Evolutionary conservation across 2,329 filamentous ascomycete genomes (phyloP).

Genomic region (Aureobasidium melanogenum): DNA sequence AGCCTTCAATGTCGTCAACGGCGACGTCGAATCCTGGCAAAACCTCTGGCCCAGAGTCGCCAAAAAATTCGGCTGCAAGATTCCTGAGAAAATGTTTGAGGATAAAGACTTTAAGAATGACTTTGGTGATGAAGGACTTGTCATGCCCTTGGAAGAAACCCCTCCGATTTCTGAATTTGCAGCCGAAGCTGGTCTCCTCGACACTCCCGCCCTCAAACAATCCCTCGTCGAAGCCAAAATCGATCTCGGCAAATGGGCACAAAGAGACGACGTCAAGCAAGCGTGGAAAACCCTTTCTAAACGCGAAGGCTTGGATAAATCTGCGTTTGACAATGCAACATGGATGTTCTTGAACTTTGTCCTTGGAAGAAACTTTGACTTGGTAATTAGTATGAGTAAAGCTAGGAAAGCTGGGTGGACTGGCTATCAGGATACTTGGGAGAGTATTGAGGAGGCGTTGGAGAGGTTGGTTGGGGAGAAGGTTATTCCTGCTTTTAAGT

Average conservation of each 20-base stretch:
- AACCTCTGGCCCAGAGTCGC: slow-evolving; percentile 35
- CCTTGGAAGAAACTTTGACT: slow-evolving; percentile 33
- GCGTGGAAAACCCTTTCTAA: slow-evolving; percentile 32
- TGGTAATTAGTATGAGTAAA: slow-evolving; percentile 38
- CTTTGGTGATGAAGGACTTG: background rate
- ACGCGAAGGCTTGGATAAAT: slow-evolving; percentile 25
- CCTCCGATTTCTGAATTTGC: slow-evolving; percentile 8
- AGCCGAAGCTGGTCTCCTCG: background rate
- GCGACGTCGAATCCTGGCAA: slow-evolving; percentile 34
- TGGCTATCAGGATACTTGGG: slow-evolving; percentile 25
- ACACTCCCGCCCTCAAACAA: slow-evolving; percentile 23
- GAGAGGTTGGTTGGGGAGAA: slow-evolving; percentile 9
- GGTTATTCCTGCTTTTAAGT: background rate
- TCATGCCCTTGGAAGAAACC: background rate
- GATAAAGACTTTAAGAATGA: background rate
- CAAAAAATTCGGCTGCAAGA: slow-evolving; percentile 26
- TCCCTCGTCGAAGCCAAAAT: slow-evolving; percentile 27
- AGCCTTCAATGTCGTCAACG: slow-evolving; percentile 36
- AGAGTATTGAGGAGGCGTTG: background rate
- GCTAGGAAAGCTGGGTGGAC: slow-evolving; percentile 38
- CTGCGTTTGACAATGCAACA: slow-evolving; percentile 35
- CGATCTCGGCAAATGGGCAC: slow-evolving; percentile 34
- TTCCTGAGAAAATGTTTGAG: slow-evolving; percentile 16
- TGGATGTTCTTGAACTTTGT: slow-evolving; percentile 38
- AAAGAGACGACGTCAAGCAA: slow-evolving; percentile 29